Evolutionary conservation across 2,329 filamentous ascomycete species (phyloP), one percentile per base, ranked within the genome.

Genomic region (Fusarium sterilihyphosum): DNA sequence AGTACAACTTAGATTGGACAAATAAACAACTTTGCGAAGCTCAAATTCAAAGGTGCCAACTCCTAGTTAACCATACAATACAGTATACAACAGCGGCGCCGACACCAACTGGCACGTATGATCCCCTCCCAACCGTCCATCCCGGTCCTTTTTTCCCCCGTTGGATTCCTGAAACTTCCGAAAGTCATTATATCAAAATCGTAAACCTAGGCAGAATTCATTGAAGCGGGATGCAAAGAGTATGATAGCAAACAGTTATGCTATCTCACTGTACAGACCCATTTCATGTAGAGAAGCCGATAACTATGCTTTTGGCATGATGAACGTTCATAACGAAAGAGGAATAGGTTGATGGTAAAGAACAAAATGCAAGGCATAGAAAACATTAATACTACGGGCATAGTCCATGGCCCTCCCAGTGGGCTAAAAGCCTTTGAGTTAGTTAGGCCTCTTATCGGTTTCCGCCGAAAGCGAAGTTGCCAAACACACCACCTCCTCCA

Each of bases 401-500:
- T 73, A 56, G 66, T 73, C 63, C 50, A 50, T 53, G 41, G 54
- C 61, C 56, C 17, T 20, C 33, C n/a, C 50, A 14, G 26, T 17
- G 40, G 41, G 38, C 24, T 54, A 53, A 63, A 54, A 50, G 26
- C 16, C 43, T 46, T 31, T 54, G 26, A 43, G 50, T 22, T 24
- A 46, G 46, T 35, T 35, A 35, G 40, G 38, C 14, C 35, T 24
- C 69, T 77, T 79, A 84, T 75, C 83, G 82, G 76, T 79, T 81
- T 66, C 83, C 84, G 41, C 81, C 83, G 82, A 89, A 89, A 68
- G 87, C 86, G 83, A 96, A 96, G 80, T 87, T 89, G 54, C 94
- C 94, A 85, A 96, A 95, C 31, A 92, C 90, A 59, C 93, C 92
- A 33, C 91, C 91, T 6, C 91, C 91, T 26, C 91, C 92, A 33